A percentile compares a stretch with the other conserved stretches of the same genome.
These are phyloP conservation scores for Hypholoma fasciculare DNA, from an alignment of 768 basidiomycete genomes.

Conservation along the genomic window DNA sequence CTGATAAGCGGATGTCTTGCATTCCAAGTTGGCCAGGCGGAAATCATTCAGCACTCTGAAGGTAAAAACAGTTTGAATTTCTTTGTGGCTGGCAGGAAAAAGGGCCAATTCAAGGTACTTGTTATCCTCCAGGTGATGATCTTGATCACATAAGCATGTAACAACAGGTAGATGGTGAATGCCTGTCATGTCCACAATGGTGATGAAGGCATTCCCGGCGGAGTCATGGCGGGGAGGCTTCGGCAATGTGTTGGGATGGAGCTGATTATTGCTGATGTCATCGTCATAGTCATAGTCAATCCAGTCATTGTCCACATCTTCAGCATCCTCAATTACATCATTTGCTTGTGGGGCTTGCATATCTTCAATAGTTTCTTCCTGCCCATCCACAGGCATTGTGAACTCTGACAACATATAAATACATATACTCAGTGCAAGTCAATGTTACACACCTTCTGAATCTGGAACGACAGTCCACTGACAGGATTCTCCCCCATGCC, in stretches of 20 bases:
- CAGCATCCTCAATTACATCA: background rate
- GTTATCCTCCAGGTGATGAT: background rate
- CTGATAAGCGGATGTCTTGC: slow-evolving; percentile 15
- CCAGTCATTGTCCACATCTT: background rate
- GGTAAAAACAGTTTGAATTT: slow-evolving; percentile 16
- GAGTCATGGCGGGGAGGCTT: background rate
- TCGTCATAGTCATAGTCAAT: no score
- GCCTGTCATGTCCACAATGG: slow-evolving; percentile 13
- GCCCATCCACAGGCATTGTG: no score
- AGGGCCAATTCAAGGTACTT: slow-evolving; percentile 9
- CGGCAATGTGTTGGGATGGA: background rate
- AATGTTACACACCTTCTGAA: no score
- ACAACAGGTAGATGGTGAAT: slow-evolving; percentile 12
- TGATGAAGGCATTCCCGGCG: background rate
- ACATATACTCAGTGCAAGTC: no score
- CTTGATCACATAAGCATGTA: background rate
- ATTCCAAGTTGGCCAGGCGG: slow-evolving; percentile 13
- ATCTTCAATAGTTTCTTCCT: no score
- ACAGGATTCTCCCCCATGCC: slow-evolving; percentile 22
- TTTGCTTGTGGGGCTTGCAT: no score
- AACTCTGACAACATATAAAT: no score
- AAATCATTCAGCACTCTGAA: slow-evolving; percentile 12
- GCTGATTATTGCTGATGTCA: no score
- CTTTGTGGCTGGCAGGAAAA: slow-evolving; percentile 12
- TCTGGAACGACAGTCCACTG: no score